Evolutionary conservation across 129 eudicot genomes (phyloP), one percentile per base, ranked within the genome.

Genomic region (Artemisia argyi): DNA sequence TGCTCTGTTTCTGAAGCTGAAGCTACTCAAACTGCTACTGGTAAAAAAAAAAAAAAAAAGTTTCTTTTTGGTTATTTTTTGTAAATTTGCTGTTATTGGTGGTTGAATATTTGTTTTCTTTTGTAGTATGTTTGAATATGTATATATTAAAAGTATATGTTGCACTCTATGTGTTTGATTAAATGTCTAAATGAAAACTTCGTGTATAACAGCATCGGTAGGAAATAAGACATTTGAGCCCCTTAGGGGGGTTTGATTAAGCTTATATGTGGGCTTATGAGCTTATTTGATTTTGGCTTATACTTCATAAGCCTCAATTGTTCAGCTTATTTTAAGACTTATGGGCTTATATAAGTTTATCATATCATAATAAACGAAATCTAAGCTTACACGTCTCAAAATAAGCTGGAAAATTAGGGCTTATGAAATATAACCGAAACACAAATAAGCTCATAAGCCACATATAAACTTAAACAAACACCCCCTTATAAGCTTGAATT

Each of bases 1-100:
- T 92, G 98, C 87, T 89, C 95, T 9, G 91, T 87, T 73, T 85
- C 98, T 68, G 83, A 86, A 76, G 90, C 76, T 79, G 69, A 76
- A 28, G 55, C 81, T 20, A 75, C 93, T 54, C 82, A 80, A 64
- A 26, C 80, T 9, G 51, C 85, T 62, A 39, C 91, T 8, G 96
- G 96, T 88, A 79, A 16, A 50, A 3, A 20, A 24, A 14, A 60
- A n/a, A n/a, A n/a, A n/a, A n/a, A n/a, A 50, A 14, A 32, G 3
- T 4, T 72, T 4, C 59, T 12, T 2, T 55, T 61, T 73, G 44
- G 28, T 72, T 73, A 44, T 7, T 48, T 61, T 22, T 8, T 9
- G 65, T 18, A 28, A 24, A 13, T 61, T 28, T 28, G 9, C 17
- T 35, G 19, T 32, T 7, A n/a, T n/a, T n/a, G n/a, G n/a, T n/a